phyloP scores from a whole-genome alignment of 163 green algal genomes.

The Coccomyxa subellipsoidea region DNA sequence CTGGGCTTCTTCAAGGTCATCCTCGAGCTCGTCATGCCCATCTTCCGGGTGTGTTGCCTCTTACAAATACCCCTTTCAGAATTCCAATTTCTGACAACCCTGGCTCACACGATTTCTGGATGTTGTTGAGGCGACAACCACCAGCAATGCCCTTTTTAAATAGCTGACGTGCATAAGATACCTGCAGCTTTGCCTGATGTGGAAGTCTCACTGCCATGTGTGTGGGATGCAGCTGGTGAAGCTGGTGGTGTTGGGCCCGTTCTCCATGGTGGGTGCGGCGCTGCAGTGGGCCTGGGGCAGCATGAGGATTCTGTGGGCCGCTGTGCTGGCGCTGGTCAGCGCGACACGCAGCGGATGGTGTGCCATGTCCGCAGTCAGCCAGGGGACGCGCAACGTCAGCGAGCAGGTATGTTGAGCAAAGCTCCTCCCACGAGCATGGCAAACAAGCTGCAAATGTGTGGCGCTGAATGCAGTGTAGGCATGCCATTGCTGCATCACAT shows the following conservation, averaged over 20 bases:
- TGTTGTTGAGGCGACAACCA: no score
- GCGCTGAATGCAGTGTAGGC: no score
- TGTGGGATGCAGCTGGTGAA: slow-evolving; percentile 3
- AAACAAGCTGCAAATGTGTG: no score
- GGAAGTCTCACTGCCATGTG: no score
- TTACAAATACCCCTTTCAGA: no score
- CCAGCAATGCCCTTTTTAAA: no score
- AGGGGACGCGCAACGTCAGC: neutral
- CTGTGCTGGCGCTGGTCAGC: neutral
- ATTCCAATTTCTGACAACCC: neutral
- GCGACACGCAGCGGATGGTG: neutral
- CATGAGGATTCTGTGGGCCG: slow-evolving; percentile 2
- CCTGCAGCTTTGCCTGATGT: no score
- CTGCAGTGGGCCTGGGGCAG: slow-evolving; percentile 1
- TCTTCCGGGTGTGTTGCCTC: neutral
- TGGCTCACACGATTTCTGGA: no score
- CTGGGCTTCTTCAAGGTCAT: neutral
- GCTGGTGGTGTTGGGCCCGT: neutral
- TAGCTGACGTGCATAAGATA: no score
- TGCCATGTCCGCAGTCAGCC: neutral
- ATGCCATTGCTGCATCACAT: no score
- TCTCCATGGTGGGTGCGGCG: slow-evolving; percentile 19
- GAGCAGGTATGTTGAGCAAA: neutral
- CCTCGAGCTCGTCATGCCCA: neutral
- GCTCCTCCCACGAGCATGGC: neutral